Base-by-base conservation (phyloP, 202 grass and related monocot species). In the Elaeis oleifera region DNA sequence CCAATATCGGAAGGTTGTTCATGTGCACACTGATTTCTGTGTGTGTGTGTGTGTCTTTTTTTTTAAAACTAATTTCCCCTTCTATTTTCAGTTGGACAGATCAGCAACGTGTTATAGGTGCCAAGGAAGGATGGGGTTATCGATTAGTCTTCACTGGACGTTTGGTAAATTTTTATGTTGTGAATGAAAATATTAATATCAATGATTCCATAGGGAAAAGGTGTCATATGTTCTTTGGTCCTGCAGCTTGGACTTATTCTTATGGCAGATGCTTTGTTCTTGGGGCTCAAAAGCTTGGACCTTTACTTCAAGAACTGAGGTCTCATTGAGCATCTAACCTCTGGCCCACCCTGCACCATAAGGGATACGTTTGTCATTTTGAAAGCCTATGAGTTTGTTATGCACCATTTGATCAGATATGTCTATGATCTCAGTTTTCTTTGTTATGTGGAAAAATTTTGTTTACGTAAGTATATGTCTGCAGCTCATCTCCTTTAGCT, bases 91-190 rank as follows among this genome's bases (percentile, higher is more conserved):
- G 88, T 65, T 92, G 94, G 94, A 97, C 88, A 0, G 94, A 97
- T 79, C 88, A 97, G 63, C 94, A 97, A 54, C 88, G 88, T 29
- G 49, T 51, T 5, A 71, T 84, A 64, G 94, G 82, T 59, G 82
- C 88, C 0, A 97, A 76, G 67, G 94, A 92, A 78, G 84, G 94
- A 20, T 67, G 73, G 65, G 69, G 79, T 61, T 97, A 97, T 73
- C 84, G 85, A 16, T 72, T 97, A 24, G 44, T 82, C 53, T 97
- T 92, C 82, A 97, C 94, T 15, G 94, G 94, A 49, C 84, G 88
- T 52, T 70, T 97, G 88, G 94, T 97, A 86, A 78, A 13, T 14
- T 44, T 63, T 59, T 23, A 2, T 18, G n/a, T 63, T 28, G 7
- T 57, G 6, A 58, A 67, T 16, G 16, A 59, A 67, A 49, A 28